Conservation (phyloP, 2,329 filamentous ascomycete species). For the Aspergillus neoniger region DNA sequence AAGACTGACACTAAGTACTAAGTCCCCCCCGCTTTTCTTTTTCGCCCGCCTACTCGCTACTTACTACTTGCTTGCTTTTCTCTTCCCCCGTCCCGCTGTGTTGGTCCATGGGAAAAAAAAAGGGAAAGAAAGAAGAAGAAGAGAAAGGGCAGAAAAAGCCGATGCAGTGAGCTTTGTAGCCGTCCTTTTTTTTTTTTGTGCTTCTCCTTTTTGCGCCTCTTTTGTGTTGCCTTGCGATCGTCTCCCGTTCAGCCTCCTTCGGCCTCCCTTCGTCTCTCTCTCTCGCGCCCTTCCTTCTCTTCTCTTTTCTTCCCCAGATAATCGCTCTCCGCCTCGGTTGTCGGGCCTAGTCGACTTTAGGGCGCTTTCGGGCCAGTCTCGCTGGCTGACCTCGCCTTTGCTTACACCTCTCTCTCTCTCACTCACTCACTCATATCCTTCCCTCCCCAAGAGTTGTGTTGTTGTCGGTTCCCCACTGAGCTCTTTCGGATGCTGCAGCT, state of each 20-base stretch:
- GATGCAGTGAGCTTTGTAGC: neutral
- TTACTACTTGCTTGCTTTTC: neutral
- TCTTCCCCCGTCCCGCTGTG: neutral
- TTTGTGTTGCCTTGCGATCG: neutral
- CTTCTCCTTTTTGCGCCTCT: neutral
- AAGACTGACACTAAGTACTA: neutral
- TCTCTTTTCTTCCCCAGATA: constrained; percentile 10
- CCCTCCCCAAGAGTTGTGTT: neutral
- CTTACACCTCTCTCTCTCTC: constrained; percentile 6
- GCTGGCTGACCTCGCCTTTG: constrained; percentile 9
- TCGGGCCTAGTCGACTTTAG: constrained; percentile 5
- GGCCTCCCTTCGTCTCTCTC: neutral
- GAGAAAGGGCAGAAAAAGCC: neutral
- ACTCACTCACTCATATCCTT: neutral
- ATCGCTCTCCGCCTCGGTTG: constrained; percentile 3
- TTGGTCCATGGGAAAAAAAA: neutral
- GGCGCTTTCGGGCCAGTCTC: constrained; percentile 20
- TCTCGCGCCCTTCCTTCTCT: neutral
- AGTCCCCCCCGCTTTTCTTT: constrained; percentile 1
- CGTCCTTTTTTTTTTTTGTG: neutral
- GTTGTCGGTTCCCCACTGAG: constrained; percentile 8
- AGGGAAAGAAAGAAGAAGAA: neutral
- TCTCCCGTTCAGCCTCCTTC: constrained; percentile 1
- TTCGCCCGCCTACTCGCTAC: neutral
- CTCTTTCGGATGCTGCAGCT: constrained; percentile 30